Percentiles rank a stretch among this genome's conserved stretches.
These are phyloP conservation scores for Gnetum montanum DNA, from an alignment of 75 land plant species.

Conservation along the genomic window DNA sequence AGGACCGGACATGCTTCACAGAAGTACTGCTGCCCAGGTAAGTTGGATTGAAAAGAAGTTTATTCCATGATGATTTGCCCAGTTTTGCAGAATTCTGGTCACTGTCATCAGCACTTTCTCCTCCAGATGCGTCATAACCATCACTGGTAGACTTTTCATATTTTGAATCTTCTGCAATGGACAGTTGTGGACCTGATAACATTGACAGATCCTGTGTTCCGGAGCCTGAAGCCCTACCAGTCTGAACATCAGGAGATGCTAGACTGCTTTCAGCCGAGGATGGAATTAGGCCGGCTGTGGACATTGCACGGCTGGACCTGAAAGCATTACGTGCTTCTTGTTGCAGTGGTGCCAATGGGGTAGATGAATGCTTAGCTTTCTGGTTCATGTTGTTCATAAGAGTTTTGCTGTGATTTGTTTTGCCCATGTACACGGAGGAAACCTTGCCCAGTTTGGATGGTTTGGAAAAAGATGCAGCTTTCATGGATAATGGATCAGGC, in stretches of 20 bases:
- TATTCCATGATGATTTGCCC: constrained; percentile 37
- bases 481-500: constrained; percentile 12
- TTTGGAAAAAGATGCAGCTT: constrained; percentile 1
- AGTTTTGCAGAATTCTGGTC: constrained; percentile 37
- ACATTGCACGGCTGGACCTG: constrained; percentile 44
- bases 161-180: constrained; percentile 4
- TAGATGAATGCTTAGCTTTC: constrained; percentile 6
- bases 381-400: constrained; percentile 5
- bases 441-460: constrained; percentile 3
- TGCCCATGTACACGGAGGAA: not conserved
- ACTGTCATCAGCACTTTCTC: constrained; percentile 63
- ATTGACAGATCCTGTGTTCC: constrained; percentile 31
- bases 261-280: constrained; percentile 54
- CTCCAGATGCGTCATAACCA: constrained; percentile 97
- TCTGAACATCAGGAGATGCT: constrained; percentile 58
- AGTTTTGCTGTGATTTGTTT: not conserved
- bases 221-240: constrained; percentile 37
- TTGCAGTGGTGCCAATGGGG: constrained; percentile 58
- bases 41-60: constrained; percentile 24
- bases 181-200: constrained; percentile 5
- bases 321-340: constrained; percentile 69
- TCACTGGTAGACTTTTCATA: constrained; percentile 75
- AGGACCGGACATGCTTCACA: not conserved
- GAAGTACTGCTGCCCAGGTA: constrained; percentile 4
- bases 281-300: constrained; percentile 27